Evolutionary conservation across 2,329 filamentous ascomycete genomes (phyloP).

Genomic region (Talaromyces atroroseus): DNA sequence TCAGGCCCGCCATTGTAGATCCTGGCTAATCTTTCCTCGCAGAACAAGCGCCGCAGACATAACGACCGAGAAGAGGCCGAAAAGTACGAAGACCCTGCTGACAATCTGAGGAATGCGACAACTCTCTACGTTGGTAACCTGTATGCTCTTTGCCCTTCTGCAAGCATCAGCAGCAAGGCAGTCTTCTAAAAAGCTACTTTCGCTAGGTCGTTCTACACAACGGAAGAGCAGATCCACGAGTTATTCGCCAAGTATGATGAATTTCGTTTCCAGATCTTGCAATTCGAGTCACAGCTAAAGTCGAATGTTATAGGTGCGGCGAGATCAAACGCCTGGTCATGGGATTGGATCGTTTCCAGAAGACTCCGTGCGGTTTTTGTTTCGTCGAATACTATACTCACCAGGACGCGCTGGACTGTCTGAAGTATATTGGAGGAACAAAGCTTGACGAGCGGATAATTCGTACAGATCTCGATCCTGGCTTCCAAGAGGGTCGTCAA

Average conservation of each 20-base stretch:
- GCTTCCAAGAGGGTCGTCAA: constrained; percentile 91
- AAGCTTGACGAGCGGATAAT: constrained; percentile 98
- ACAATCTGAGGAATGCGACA: constrained; percentile 78
- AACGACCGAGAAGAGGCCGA: constrained; percentile 51
- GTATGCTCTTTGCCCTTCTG: constrained; percentile 43
- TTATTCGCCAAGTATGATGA: constrained; percentile 72
- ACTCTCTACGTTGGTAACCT: constrained; percentile 98
- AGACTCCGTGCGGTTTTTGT: constrained; percentile 98
- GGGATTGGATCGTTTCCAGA: constrained; percentile 94
- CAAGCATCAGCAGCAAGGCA: background rate
- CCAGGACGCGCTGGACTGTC: constrained; percentile 91
- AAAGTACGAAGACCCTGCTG: constrained; percentile 59
- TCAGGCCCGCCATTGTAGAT: background rate
- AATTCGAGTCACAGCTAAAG: background rate
- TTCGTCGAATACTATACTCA: constrained; percentile 99
- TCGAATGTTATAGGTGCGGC: constrained; percentile 56
- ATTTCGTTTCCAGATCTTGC: background rate
- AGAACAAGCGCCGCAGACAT: constrained; percentile 66
- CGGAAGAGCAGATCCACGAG: constrained; percentile 97
- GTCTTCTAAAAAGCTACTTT: constrained; percentile 28
- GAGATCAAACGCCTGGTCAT: constrained; percentile 98
- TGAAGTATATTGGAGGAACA: constrained; percentile 97
- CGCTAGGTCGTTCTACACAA: constrained; percentile 82
- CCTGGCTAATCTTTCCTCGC: constrained; percentile 12
- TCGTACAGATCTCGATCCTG: constrained; percentile 88